Evolutionary conservation across 2,329 filamentous ascomycete species (phyloP), one percentile per base, ranked within the genome.

Genomic region (Bertia moriformis): DNA sequence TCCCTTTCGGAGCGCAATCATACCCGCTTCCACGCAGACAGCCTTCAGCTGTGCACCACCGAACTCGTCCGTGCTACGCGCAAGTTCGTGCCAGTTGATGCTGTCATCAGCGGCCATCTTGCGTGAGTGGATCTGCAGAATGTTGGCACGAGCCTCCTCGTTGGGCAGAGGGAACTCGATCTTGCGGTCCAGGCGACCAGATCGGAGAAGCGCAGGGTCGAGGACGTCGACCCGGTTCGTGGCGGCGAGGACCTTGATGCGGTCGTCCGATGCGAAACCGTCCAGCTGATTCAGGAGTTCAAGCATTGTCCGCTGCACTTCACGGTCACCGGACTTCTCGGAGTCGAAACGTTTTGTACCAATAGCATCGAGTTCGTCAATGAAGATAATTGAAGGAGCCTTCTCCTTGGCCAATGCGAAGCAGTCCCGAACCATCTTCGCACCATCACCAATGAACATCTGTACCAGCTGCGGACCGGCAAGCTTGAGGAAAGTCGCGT

Each of bases 391-490:
- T 46, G 80, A 78, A 7, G 80, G 80, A 0, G 80, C 80, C 61
- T 85, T 84, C 57, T 85, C 80, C 54, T 84, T 84, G 37, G 80
- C 80, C 4, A 84, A 65, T 12, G 80, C 80, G 55, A 85, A 85
- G 59, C 77, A 82, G 59, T 85, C 80, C 40, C 80, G 77, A 39
- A 85, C 80, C 30, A 85, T 66, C 58, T 84, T 84, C 37, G 80
- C 80, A 50, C 80, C 80, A 49, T 85, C 80, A 61, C 80, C 80
- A 45, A 85, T 85, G 59, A 84, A 85, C 79, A 84, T 85, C 55
- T 85, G 80, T 38, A 85, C 80, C 38, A 85, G 72, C 60, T 84
- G 79, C 18, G 80, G 79, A 42, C 80, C 80, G 44, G 80, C 80
- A 44, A 85, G 77, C 58, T 84, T 84, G 54, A 85, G 72, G 67